Base-by-base conservation (phyloP, 2,329 filamentous ascomycete genomes). In the Fusarium armeniacum region DNA sequence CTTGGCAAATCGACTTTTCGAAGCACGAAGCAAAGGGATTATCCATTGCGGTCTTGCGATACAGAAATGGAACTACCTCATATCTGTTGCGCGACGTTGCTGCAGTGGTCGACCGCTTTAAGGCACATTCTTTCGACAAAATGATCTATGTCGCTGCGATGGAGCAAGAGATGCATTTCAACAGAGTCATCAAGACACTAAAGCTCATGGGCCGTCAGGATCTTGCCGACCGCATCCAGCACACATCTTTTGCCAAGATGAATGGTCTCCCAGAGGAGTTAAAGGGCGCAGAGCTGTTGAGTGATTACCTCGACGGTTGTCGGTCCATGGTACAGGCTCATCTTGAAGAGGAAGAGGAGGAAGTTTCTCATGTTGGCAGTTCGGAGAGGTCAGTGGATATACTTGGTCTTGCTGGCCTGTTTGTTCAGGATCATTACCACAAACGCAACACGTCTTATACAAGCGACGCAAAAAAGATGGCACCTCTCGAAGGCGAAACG, bases 131-230 rank as follows among this genome's bases (percentile, higher is more conserved):
- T 2, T 93, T 93, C 73, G 91, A 93, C 80, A 88, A 92, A 75
- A 93, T 93, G 91, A 90, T 93, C 45, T 93, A 93, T 73, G 91
- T 94, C 6, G 89, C 93, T 24, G 90, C 90, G 0, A 88, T 87
- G 35, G 87, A 90, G 69, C 91, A 93, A 75, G 90, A 91, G 71
- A 83, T 91, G 46, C 91, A 94, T 75, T 85, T 93, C 49, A 87
- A 89, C 66, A 89, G 93, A 75, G 82, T 93, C 11, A 91, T 92
- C 83, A 93, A 92, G 58, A 76, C 77, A 0, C 67, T 83, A 0
- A 76, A 79, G n/a, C 75, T 81, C 2, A 78, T 83, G 73, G 80
- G 74, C 1, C 72, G 73, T 3, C 56, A 65, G 0, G 78, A 81
- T 15, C 63, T 82, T 0, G 71, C 77, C 0, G 63, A 69, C 1